Base-by-base conservation (phyloP, 352 stramenopile genomes). In the Blastocystis sp. region DNA sequence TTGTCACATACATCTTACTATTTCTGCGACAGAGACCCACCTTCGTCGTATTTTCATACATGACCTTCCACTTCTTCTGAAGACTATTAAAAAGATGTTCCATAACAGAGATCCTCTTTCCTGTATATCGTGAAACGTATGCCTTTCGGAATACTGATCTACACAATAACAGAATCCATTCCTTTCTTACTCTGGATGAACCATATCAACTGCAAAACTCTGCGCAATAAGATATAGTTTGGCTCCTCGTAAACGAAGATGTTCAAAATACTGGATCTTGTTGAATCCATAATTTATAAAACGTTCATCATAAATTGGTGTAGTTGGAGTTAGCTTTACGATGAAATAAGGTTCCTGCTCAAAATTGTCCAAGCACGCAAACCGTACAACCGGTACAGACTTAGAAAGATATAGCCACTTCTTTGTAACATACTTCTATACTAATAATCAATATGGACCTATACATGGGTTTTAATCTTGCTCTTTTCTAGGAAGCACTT, bases 181-280 rank as follows among this genome's bases (percentile, higher is more conserved):
- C 53, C 70, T 48, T 9, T 9, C 9, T 48, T 42, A 89, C 78
- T 64, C 48, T 30, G 58, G 57, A 64, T 89, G 78, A 1, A 59
- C 53, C 42, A 89, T 79, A 35, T 89, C 78, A 58, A 89, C 66
- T 22, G 56, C 78, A 44, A 77, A 89, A 40, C 60, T 79, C 60
- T 89, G 60, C 24, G 60, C n/a, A 13, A 89, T 57, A 27, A 89
- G 42, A 40, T 79, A 79, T 7, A 89, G 22, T 2, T 53, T 27
- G 7, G 48, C 60, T 37, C 78, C 78, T 15, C 60, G n/a, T 13
- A 79, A 37, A 60, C 78, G 19, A 42, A 78, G n/a, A 66, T 89
- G 58, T 9, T 89, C 78, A 40, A 89, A 89, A 40, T 79, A 89
- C 66, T 89, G 54, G 78, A 89, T 79, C 78, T 89, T 89, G 66